phyloP scores from a whole-genome alignment of 2,329 filamentous ascomycete species.

The Trichophyton simii region DNA sequence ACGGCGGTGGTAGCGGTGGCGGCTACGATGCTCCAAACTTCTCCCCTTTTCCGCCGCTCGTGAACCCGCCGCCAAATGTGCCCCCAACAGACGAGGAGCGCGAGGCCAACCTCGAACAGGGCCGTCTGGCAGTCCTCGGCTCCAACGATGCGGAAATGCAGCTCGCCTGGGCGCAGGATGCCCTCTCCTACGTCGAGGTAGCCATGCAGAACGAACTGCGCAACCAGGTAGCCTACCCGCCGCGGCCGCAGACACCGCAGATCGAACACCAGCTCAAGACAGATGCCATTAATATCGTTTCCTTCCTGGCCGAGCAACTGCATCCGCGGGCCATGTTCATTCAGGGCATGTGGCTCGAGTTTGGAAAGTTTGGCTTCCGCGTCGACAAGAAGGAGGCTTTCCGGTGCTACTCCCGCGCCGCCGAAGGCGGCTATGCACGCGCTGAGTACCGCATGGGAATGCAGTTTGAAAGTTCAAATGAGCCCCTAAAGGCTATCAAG shows the following conservation, averaged over 20 bases:
- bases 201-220: slow-evolving; percentile 63
- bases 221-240: slow-evolving; percentile 45
- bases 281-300: slow-evolving; percentile 85
- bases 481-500: slow-evolving; percentile 76
- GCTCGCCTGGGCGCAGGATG: slow-evolving; percentile 90
- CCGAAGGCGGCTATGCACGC: slow-evolving; percentile 70
- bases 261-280: slow-evolving; percentile 77
- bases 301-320: slow-evolving; percentile 76
- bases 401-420: slow-evolving; percentile 69
- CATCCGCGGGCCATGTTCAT: slow-evolving; percentile 94
- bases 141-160: slow-evolving; percentile 95
- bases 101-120: slow-evolving; percentile 76
- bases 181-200: slow-evolving; percentile 76
- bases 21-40: slow-evolving; percentile 55
- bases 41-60: slow-evolving; percentile 81
- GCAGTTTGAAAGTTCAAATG: slow-evolving; percentile 92
- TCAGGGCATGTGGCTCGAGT: slow-evolving; percentile 92
- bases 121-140: slow-evolving; percentile 69
- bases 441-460: slow-evolving; percentile 97
- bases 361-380: slow-evolving; percentile 85
- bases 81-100: slow-evolving; percentile 90
- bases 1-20: not conserved
- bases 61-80: slow-evolving; percentile 67
- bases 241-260: slow-evolving; percentile 65
- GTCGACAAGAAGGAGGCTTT: slow-evolving; percentile 94